Evolutionary conservation across 2,329 filamentous ascomycete genomes (phyloP).

Genomic region (Paecilomyces niveus): DNA sequence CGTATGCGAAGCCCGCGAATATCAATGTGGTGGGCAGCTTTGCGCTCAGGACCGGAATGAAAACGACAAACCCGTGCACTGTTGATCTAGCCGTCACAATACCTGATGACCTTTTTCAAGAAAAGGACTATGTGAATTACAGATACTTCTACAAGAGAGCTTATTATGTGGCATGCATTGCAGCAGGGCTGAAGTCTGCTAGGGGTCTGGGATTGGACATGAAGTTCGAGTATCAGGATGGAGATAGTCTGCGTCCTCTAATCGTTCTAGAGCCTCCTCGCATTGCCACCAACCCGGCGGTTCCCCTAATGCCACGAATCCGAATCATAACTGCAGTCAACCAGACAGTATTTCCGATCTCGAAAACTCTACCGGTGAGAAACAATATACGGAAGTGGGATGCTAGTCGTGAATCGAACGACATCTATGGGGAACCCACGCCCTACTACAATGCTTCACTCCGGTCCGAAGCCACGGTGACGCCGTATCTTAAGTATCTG

Average conservation of each 20-base stretch:
- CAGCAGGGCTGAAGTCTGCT: conserved; percentile 58
- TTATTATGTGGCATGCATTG: conserved; percentile 80
- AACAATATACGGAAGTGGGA: conserved; percentile 60
- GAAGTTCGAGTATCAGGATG: conserved; percentile 60
- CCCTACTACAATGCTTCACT: conserved; percentile 86
- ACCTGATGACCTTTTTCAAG: conserved; percentile 72
- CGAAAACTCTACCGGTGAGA: conserved; percentile 63
- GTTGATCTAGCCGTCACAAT: conserved; percentile 86
- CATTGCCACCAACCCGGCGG: conserved; percentile 29
- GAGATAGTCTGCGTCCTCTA: conserved; percentile 70
- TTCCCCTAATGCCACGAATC: conserved; percentile 50
- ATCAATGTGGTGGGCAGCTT: conserved; percentile 90
- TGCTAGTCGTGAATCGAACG: conserved; percentile 23
- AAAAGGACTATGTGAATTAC: conserved; percentile 89
- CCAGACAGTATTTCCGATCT: conserved; percentile 59
- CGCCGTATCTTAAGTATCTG: conserved; percentile 68
- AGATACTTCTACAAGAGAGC: conserved; percentile 92
- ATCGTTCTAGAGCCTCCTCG: conserved; percentile 38
- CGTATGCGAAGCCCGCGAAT: conserved; percentile 66
- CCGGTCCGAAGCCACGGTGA: conserved; percentile 66
- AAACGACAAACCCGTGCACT: conserved; percentile 45
- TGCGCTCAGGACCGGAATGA: conserved; percentile 65
- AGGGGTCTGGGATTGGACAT: conserved; percentile 50
- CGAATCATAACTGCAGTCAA: conserved; percentile 71
- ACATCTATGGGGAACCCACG: conserved; percentile 51